A percentile compares a stretch with the other conserved stretches of the same genome.
Conservation (phyloP, 202 grass and related monocot genomes). For the Alloteropsis angusta region DNA sequence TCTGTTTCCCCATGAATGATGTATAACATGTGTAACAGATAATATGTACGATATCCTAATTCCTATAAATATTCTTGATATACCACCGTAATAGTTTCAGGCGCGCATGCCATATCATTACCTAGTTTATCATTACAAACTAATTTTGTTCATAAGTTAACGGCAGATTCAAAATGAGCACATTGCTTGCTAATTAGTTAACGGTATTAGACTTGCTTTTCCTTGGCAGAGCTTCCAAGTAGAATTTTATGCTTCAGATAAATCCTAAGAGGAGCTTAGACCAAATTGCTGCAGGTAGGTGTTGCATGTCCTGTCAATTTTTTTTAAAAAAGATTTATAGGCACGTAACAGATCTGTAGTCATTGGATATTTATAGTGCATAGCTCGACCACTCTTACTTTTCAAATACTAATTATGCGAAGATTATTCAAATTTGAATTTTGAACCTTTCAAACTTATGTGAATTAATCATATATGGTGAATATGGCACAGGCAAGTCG, state of each 20-base stretch:
- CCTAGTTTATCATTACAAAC: neutral
- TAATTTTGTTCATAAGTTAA: neutral
- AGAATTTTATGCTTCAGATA: neutral
- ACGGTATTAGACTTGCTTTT: neutral
- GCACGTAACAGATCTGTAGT: neutral
- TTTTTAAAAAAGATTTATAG: neutral
- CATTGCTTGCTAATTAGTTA: neutral
- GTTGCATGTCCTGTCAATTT: neutral
- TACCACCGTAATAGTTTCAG: conserved; percentile 4
- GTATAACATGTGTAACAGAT: neutral
- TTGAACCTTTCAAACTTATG: neutral
- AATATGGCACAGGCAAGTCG: neutral
- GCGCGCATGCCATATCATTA: neutral
- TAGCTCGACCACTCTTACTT: neutral
- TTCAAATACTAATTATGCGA: neutral
- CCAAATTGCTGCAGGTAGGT: neutral
- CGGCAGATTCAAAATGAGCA: neutral
- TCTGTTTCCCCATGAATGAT: conserved; percentile 18
- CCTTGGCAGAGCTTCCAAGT: neutral
- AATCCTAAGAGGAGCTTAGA: neutral
- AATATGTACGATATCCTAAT: neutral
- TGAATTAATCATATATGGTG: neutral
- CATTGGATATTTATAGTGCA: neutral
- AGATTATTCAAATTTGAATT: neutral
- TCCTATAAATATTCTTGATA: neutral